Evolutionary conservation across 2,329 filamentous ascomycete species (phyloP), one percentile per base, ranked within the genome.

Genomic region (Ophiostoma pallidulum): DNA sequence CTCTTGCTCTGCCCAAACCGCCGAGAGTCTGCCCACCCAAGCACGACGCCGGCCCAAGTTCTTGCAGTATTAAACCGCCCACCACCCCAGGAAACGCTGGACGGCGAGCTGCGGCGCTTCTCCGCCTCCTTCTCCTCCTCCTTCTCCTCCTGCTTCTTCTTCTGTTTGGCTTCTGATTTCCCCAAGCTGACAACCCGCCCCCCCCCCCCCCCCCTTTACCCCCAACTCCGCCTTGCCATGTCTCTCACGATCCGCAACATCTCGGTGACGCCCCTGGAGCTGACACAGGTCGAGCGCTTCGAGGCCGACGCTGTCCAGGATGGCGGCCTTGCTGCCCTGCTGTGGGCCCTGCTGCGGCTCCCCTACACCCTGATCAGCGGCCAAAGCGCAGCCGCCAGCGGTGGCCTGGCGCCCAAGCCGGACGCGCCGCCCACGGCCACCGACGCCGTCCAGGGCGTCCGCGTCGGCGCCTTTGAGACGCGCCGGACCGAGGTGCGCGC

Each of bases 191-290:
- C n/a, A n/a, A n/a, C n/a, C 4, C 26, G 8, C 6, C 14, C 6
- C 12, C 26, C 13, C n/a, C 10, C 26, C 14, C 19, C 20, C 19
- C 14, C 19, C 12, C 8, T 18, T 13, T 18, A 19, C 31, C 14
- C 13, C 28, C 31, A 22, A 19, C 8, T 14, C 20, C 31, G 28
- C 4, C 18, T 32, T 29, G 32, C 29, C 22, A n/a, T 69, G 16
- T 64, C 67, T 49, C 69, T 95, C 56, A 85, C 77, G 4, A 78
- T 96, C 58, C 87, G 90, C 58, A 96, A 96, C 64, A 70, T 94
- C 54, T 91, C 86, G 38, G 71, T 77, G 49, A 81, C 77, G 41
- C 73, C 80, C n/a, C 70, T 95, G 47, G 78, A 82, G 56, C 75
- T 96, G 57, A 82, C 80, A 63, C 64, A 61, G 51, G 71, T 91